phyloP scores from a whole-genome alignment of 73 alveolate species.

The Uronychia binucleata region DNA sequence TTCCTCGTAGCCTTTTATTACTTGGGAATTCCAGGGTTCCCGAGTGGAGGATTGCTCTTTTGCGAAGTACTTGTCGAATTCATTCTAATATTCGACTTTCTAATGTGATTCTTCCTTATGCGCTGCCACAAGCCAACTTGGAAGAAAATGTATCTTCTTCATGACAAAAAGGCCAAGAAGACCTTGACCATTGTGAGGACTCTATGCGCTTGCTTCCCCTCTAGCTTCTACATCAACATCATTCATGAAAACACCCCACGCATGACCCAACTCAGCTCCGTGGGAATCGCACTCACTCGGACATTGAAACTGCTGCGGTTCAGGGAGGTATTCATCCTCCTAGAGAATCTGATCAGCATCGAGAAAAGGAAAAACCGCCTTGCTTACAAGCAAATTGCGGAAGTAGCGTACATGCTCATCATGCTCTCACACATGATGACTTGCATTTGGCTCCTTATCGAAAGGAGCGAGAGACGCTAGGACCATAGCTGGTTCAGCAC shows the following conservation, averaged over 20 bases:
- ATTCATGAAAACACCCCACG: neutral
- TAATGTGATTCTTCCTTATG: constrained; percentile 4
- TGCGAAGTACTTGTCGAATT: constrained; percentile 45
- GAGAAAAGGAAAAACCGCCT: neutral
- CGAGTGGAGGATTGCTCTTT: constrained; percentile 27
- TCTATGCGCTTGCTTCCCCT: neutral
- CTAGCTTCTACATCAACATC: neutral
- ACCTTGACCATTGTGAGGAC: neutral
- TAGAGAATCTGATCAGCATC: neutral
- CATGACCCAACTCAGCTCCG: neutral
- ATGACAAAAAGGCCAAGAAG: constrained; percentile 15
- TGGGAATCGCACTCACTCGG: neutral
- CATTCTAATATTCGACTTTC: constrained; percentile 30
- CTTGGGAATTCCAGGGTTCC: constrained; percentile 65
- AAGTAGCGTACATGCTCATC: neutral
- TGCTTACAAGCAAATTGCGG: neutral
- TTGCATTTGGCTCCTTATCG: neutral
- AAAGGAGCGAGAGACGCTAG: neutral
- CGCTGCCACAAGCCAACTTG: neutral
- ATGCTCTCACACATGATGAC: neutral
- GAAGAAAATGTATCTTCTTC: constrained; percentile 43
- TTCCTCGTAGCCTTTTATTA: constrained; percentile 48
- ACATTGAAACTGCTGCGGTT: neutral
- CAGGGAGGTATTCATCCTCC: neutral
- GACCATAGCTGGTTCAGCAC: neutral